Evolutionary conservation across 805 yeast species (phyloP).

Genomic region (Millerozyma miso): DNA sequence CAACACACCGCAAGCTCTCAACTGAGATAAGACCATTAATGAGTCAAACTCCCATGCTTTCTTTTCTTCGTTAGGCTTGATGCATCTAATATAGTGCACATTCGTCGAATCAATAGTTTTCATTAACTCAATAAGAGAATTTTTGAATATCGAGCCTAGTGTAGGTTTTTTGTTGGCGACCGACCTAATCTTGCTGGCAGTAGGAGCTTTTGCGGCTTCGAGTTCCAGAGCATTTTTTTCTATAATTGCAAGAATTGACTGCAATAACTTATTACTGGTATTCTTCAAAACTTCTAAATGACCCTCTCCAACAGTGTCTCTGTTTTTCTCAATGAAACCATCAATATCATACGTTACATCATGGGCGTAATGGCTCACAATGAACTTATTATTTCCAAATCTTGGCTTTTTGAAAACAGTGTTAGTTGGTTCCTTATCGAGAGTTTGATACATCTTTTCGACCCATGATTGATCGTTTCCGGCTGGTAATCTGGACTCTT

Average conservation of each 20-base stretch:
- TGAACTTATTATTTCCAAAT: constrained; percentile 86
- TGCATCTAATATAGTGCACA: constrained; percentile 95
- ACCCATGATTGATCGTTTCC: constrained; percentile 93
- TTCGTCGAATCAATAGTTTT: constrained; percentile 88
- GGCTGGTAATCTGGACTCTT: constrained; percentile 90
- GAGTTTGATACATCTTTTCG: constrained; percentile 80
- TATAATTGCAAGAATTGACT: constrained; percentile 58
- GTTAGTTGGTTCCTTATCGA: constrained; percentile 72
- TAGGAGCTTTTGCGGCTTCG: constrained; percentile 33
- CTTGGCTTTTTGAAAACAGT: constrained; percentile 87
- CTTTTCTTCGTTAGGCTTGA: constrained; percentile 92
- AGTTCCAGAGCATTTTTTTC: constrained; percentile 55
- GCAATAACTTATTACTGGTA: constrained; percentile 62
- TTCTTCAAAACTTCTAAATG: constrained; percentile 79
- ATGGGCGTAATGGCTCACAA: constrained; percentile 90
- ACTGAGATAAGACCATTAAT: constrained; percentile 89
- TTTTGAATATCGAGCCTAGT: constrained; percentile 89
- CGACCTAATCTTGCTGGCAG: constrained; percentile 30
- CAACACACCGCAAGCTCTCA: constrained; percentile 97
- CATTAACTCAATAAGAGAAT: constrained; percentile 90
- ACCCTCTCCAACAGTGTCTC: constrained; percentile 97
- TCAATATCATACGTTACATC: constrained; percentile 90
- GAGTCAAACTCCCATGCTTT: constrained; percentile 96
- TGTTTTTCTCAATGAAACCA: constrained; percentile 93
- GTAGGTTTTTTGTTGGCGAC: constrained; percentile 77